Evolutionary conservation across 805 yeast species (phyloP).

Genomic region (Huiozyma naganishii): DNA sequence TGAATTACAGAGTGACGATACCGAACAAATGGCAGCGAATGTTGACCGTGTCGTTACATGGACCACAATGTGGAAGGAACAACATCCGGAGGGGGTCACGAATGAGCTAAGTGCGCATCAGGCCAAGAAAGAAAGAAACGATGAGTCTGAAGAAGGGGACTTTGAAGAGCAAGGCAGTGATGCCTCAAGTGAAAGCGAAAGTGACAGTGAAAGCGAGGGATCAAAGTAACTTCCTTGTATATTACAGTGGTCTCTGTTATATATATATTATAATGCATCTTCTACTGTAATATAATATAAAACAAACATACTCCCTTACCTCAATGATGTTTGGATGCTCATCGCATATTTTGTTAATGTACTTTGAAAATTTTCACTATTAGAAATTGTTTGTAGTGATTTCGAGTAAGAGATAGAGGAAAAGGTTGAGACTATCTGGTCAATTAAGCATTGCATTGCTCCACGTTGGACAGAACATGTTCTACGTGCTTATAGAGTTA

Average conservation of each 20-base stretch:
- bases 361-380: too few relatives aligned
- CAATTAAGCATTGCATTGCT: too few relatives aligned
- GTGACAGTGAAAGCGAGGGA: neutral
- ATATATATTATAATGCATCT: too few relatives aligned
- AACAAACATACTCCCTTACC: too few relatives aligned
- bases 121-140: slow-evolving; percentile 1
- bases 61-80: slow-evolving; percentile 64
- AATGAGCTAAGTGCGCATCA: slow-evolving; percentile 31
- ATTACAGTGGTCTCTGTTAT: too few relatives aligned
- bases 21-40: slow-evolving; percentile 74
- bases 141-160: slow-evolving; percentile 5
- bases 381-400: too few relatives aligned
- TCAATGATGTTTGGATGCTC: too few relatives aligned
- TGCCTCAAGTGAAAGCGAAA: neutral
- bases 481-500: slow-evolving; percentile 8
- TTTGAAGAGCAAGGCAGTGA: neutral
- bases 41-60: slow-evolving; percentile 66
- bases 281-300: too few relatives aligned
- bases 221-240: neutral
- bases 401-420: too few relatives aligned
- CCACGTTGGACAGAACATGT: too few relatives aligned
- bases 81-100: slow-evolving; percentile 51
- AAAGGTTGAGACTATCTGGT: too few relatives aligned
- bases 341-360: too few relatives aligned
- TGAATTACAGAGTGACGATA: slow-evolving; percentile 59